These are phyloP conservation scores for Pisolithus marmoratus DNA, from an alignment of 768 basidiomycete species.

Conservation along the genomic window DNA sequence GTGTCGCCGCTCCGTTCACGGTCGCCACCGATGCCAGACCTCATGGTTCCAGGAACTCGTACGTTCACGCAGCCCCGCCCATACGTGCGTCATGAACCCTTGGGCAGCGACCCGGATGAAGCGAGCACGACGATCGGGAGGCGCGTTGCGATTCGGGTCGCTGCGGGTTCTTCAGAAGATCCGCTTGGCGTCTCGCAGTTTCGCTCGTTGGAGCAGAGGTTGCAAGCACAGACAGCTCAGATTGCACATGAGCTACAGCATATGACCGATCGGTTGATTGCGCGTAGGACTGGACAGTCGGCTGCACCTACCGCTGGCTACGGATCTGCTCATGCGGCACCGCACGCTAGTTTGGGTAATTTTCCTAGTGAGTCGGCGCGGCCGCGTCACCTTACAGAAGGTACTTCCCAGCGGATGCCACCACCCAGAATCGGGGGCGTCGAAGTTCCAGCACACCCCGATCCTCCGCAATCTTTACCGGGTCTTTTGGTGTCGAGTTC, in stretches of 20 bases:
- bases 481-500: neutral
- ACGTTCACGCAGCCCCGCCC: conserved; percentile 11
- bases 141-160: conserved; percentile 28
- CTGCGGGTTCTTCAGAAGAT: conserved; percentile 10
- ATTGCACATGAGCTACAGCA: conserved; percentile 29
- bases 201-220: conserved; percentile 23
- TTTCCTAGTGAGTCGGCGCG: neutral
- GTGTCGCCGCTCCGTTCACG: conserved; percentile 14
- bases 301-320: conserved; percentile 2
- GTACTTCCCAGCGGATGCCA: too few relatives aligned
- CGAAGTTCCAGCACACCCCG: neutral
- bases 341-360: neutral
- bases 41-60: conserved; percentile 15
- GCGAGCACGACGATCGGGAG: conserved; percentile 31
- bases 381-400: too few relatives aligned
- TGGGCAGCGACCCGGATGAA: conserved; percentile 19
- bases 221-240: conserved; percentile 25
- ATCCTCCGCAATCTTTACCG: neutral
- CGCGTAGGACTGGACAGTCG: conserved; percentile 18
- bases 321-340: neutral
- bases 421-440: too few relatives aligned
- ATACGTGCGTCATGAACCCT: conserved; percentile 16
- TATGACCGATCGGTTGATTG: conserved; percentile 23
- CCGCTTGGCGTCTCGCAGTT: conserved; percentile 10
- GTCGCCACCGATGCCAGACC: conserved; percentile 27